Evolutionary conservation across 306 rosid species (phyloP).

Genomic region (Sophora flavescens): DNA sequence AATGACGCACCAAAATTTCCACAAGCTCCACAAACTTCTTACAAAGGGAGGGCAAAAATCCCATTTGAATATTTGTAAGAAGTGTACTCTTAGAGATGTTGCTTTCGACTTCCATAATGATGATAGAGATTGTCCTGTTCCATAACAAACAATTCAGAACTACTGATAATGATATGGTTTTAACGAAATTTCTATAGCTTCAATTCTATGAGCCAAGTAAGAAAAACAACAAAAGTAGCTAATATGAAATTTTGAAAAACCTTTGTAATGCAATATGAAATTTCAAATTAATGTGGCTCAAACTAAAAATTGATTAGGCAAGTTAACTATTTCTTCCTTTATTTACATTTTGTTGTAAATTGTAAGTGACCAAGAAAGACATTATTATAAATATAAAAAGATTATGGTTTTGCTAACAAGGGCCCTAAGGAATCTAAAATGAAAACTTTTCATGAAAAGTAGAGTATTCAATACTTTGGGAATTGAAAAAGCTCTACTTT

Average conservation of each 20-base stretch:
- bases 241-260: conserved; percentile 13
- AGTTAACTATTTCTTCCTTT: conserved; percentile 22
- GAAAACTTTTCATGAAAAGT: neutral
- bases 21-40: conserved; percentile 90
- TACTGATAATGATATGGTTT: conserved; percentile 17
- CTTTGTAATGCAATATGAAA: neutral
- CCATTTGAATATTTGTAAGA: conserved; percentile 85
- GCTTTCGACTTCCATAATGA: conserved; percentile 85
- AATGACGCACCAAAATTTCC: conserved; percentile 79
- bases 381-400: conserved; percentile 3
- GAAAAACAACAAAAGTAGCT: conserved; percentile 21
- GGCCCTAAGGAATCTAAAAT: neutral
- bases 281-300: conserved; percentile 15
- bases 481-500: neutral
- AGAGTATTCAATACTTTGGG: neutral
- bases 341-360: neutral
- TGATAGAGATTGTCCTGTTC: conserved; percentile 84
- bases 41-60: conserved; percentile 78
- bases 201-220: conserved; percentile 24
- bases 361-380: conserved; percentile 19
- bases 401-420: neutral
- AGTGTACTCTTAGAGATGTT: conserved; percentile 82
- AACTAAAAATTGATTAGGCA: conserved; percentile 10
- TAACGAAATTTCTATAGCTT: conserved; percentile 39
- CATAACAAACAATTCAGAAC: conserved; percentile 53